Percentiles rank a stretch among this genome's conserved stretches.
phyloP scores from a whole-genome alignment of 1,284 basidiomycete genomes.

The Marasmius tenuissimus region DNA sequence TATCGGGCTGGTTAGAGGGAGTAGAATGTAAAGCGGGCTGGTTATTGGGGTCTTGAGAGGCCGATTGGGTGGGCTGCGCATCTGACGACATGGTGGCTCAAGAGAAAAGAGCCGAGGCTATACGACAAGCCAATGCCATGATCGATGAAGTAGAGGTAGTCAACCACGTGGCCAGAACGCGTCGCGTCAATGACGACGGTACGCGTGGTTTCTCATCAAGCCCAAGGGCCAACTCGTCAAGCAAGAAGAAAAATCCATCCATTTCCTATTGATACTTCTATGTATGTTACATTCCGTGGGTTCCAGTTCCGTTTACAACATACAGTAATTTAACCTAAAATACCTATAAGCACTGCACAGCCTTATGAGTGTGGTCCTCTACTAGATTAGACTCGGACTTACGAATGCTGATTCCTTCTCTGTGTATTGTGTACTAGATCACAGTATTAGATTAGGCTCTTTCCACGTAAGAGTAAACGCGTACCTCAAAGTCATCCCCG shows the following conservation, averaged over 20 bases:
- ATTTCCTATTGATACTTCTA: too few relatives aligned
- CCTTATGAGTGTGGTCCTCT: not conserved
- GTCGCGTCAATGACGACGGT: too few relatives aligned
- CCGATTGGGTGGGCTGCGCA: not conserved
- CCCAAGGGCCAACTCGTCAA: too few relatives aligned
- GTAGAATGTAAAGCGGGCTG: not conserved
- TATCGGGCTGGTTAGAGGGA: not conserved
- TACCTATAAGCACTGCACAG: not conserved
- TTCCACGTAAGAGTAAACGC: not conserved
- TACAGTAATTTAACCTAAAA: not conserved
- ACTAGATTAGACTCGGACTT: slow-evolving; percentile 1
- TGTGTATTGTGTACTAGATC: slow-evolving; percentile 16
- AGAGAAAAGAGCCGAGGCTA: not conserved
- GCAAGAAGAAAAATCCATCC: too few relatives aligned
- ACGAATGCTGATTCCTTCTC: slow-evolving; percentile 20
- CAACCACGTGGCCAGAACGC: too few relatives aligned
- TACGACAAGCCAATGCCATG: too few relatives aligned
- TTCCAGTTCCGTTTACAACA: too few relatives aligned
- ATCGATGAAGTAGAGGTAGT: too few relatives aligned
- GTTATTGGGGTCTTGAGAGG: not conserved
- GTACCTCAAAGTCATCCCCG: slow-evolving; percentile 18
- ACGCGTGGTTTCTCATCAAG: too few relatives aligned
- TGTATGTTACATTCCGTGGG: too few relatives aligned
- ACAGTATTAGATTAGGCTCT: not conserved
- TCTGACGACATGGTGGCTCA: not conserved